Evolutionary conservation across 495 filamentous ascomycete species (phyloP), one percentile per base, ranked within the genome.

Genomic region (Jackrogersella multiformis): DNA sequence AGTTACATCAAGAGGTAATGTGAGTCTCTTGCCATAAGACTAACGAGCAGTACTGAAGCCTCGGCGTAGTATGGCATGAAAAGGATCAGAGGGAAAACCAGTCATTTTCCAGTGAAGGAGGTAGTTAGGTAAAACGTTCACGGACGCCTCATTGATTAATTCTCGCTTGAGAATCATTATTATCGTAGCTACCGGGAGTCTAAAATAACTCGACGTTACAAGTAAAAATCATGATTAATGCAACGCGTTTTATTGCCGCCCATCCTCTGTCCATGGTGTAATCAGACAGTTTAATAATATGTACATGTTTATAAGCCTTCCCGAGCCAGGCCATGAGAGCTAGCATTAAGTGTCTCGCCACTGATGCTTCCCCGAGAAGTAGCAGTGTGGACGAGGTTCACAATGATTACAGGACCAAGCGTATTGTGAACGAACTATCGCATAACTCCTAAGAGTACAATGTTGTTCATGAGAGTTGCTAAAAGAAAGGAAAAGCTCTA

Each of bases 231-330:
- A 52, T 56, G 5, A 70, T 66, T 70, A 66, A 70, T 70, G 68
- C 57, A 62, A 66, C 44, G 68, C 45, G 35, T 63, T 61, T 67
- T 56, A 66, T 61, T 66, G 56, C 58, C 46, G 8, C 46, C 66
- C 41, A 2, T 20, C 39, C 63, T 12, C 26, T 28, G 48, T 39
- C 58, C 68, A 8, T 62, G 52, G 15, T 58, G 34, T 59, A 48
- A 34, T 48, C 68, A 30, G 39, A 57, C 41, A 59, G 10, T 15
- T 60, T 71, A 59, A 56, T 10, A 55, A 45, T 71, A 71, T 71
- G 68, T 71, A 71, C 68, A 71, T 13, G 15, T 21, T 44, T 36
- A 30, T 39, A 62, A 34, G 16, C 16, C 56, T 53, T 48, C 45
- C 52, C 20, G 10, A 18, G 38, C 62, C 26, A 32, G 30, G 41